These are phyloP conservation scores for Beauveria bassiana DNA, from an alignment of 2,329 filamentous ascomycete species.

Conservation along the genomic window DNA sequence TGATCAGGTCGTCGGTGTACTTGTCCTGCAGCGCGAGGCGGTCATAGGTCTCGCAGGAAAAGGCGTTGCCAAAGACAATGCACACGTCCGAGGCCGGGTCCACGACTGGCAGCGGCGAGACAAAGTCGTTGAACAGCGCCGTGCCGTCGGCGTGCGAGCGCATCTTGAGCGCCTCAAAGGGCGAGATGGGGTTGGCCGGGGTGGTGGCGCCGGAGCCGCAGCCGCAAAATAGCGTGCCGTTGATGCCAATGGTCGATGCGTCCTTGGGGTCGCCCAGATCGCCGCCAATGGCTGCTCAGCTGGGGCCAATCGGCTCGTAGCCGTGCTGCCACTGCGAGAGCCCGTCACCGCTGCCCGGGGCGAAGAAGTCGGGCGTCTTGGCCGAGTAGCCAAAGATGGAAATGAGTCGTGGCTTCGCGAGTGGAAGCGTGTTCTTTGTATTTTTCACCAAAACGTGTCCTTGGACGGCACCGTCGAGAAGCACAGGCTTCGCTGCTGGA, in stretches of 20 bases:
- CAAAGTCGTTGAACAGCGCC: constrained; percentile 52
- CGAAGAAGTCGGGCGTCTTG: constrained; percentile 35
- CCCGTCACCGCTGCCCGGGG: constrained; percentile 27
- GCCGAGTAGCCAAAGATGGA: constrained; percentile 58
- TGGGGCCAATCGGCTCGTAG: constrained; percentile 22
- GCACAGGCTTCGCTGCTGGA: constrained; percentile 25
- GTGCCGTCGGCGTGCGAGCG: constrained; percentile 48
- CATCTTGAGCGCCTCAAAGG: constrained; percentile 46
- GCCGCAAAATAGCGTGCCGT: constrained; percentile 30
- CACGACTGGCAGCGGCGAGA: constrained; percentile 38
- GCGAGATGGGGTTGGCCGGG: constrained; percentile 40
- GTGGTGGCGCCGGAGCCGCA: constrained; percentile 42
- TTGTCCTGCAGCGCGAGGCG: constrained; percentile 57
- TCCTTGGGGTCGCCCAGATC: constrained; percentile 14
- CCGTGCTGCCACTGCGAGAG: constrained; percentile 23
- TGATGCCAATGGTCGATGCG: constrained; percentile 37
- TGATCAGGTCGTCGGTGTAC: constrained; percentile 51
- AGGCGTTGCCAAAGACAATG: constrained; percentile 58
- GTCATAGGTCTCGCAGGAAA: constrained; percentile 65
- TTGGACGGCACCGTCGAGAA: constrained; percentile 52
- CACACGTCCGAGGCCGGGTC: constrained; percentile 53
- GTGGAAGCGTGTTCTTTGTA: constrained; percentile 43
- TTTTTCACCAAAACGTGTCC: constrained; percentile 61
- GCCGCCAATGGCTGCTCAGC: constrained; percentile 21
- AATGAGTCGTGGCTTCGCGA: constrained; percentile 41